phyloP scores from a whole-genome alignment of 2,329 filamentous ascomycete genomes.

The Monilinia polystroma region DNA sequence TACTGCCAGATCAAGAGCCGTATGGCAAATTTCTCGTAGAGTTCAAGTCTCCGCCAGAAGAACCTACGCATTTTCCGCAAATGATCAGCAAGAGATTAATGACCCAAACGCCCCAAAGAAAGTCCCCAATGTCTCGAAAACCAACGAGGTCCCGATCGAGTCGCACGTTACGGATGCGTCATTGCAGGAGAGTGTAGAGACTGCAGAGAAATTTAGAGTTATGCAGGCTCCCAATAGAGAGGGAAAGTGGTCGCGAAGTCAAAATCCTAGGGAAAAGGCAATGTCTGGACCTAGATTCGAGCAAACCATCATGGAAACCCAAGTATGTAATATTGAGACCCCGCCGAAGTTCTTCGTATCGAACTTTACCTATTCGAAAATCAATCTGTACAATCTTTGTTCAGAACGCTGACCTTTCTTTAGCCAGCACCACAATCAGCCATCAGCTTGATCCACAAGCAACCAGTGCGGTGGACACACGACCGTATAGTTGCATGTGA shows the following conservation, averaged over 20 bases:
- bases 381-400: too few relatives aligned
- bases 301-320: slow-evolving; percentile 88
- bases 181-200: slow-evolving; percentile 55
- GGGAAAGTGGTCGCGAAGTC: slow-evolving; percentile 79
- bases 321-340: slow-evolving; percentile 60
- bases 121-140: slow-evolving; percentile 57
- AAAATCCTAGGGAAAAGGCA: slow-evolving; percentile 74
- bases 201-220: slow-evolving; percentile 38
- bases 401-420: slow-evolving; percentile 38
- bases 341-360: background rate
- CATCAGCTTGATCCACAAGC: slow-evolving; percentile 93
- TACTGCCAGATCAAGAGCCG: slow-evolving; percentile 44
- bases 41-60: slow-evolving; percentile 35
- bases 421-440: slow-evolving; percentile 87
- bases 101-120: slow-evolving; percentile 48
- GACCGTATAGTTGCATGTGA: slow-evolving; percentile 81
- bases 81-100: slow-evolving; percentile 46
- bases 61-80: slow-evolving; percentile 46
- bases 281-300: slow-evolving; percentile 96
- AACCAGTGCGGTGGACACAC: slow-evolving; percentile 90
- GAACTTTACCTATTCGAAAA: background rate
- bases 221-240: slow-evolving; percentile 82
- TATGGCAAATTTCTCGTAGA: slow-evolving; percentile 43
- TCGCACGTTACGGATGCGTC: slow-evolving; percentile 50
- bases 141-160: slow-evolving; percentile 56